Evolutionary conservation across 2,329 filamentous ascomycete species (phyloP), one percentile per base, ranked within the genome.

Genomic region (Lachnellula subtilissima): DNA sequence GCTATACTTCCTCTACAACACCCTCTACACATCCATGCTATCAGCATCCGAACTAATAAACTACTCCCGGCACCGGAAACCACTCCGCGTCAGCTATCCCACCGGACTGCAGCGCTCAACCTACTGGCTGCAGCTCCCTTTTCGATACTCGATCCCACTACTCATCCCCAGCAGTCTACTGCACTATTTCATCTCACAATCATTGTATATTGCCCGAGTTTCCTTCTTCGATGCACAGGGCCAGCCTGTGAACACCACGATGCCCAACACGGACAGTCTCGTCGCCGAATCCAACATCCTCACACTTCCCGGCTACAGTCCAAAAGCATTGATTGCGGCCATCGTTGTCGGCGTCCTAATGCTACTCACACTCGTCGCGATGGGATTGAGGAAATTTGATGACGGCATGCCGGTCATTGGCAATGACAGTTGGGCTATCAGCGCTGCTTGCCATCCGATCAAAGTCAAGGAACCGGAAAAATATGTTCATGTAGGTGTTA

Each of bases 161-260:
- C 53, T 72, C 6, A 43, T 59, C 5, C 22, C 61, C 4, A 69
- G 64, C 1, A 64, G 58, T 7, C 15, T 70, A 11, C 56, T 73
- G 40, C 72, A 75, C 54, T 74, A 71, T 71, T 63, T 73, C 5
- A 62, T 70, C 7, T 74, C 72, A 0, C 69, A 72, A 46, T 63
- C 61, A 40, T 35, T 74, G 1, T 74, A 70, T 58, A 57, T 72
- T 1, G 69, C 66, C 4, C 60, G 63, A 9, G 66, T 71, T 22
- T 25, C 59, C 48, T 39, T 59, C 47, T 45, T 40, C 49, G 37
- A 57, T 15, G 37, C 37, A 15, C 37, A 56, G 14, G 25, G 37
- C 28, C 19, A 40, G 40, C 11, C 12, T 9, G 14, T 52, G 17
- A 23, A 9, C 11, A 32, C 11, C 15, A 45, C 11, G 2, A 35